Conservation (phyloP, 78 protist genomes). For the Chrysochromulina parva region DNA sequence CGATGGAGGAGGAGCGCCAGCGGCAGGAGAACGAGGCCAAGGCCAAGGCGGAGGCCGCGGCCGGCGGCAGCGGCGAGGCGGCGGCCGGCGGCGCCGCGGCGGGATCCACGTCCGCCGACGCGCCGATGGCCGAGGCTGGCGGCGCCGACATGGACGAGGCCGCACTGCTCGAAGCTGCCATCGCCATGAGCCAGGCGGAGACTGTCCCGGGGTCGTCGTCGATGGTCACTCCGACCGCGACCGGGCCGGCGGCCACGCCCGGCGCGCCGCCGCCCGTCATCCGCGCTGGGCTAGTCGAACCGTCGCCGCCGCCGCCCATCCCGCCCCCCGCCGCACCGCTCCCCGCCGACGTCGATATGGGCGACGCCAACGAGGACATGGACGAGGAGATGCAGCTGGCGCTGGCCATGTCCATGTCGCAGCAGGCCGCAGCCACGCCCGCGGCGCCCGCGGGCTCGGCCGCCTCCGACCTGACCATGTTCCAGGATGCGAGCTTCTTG, state of each 20-base stretch:
- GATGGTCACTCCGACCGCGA: neutral
- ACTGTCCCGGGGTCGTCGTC: neutral
- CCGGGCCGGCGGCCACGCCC: neutral
- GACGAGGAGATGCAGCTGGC: neutral
- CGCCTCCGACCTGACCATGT: neutral
- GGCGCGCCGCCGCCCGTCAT: neutral
- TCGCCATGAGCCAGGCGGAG: neutral
- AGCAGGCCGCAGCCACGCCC: neutral
- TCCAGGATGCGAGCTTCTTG: neutral
- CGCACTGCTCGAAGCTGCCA: constrained; percentile 3
- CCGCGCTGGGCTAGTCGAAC: neutral
- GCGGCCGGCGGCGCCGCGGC: too few species aligned
- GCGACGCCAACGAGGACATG: neutral
- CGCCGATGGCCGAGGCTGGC: neutral
- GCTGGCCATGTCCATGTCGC: neutral
- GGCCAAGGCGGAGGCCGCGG: constrained; percentile 42
- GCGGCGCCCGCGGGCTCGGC: neutral
- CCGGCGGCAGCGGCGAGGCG: neutral
- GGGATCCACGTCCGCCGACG: neutral
- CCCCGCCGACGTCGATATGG: neutral
- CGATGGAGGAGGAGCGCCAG: constrained; percentile 85
- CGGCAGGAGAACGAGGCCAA: constrained; percentile 75
- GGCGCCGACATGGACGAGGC: neutral
- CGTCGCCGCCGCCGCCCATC: neutral
- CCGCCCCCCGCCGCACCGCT: neutral